phyloP scores from a whole-genome alignment of 768 basidiomycete genomes.

The Lactarius pseudohatsudake region DNA sequence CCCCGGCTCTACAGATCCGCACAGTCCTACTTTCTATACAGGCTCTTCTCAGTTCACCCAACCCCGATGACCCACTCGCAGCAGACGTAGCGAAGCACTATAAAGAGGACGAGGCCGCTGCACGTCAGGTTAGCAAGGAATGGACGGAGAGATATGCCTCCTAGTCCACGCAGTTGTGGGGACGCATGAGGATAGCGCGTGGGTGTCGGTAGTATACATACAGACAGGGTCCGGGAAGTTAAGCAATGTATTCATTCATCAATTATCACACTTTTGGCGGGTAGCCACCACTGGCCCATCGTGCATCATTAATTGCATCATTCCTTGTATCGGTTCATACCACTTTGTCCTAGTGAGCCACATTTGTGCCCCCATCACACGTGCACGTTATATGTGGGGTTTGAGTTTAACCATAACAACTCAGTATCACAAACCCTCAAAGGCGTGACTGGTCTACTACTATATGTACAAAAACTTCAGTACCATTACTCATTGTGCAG shows the following conservation, averaged over 20 bases:
- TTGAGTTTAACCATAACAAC: neutral
- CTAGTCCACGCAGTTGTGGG: constrained; percentile 25
- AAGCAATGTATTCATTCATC: constrained; percentile 23
- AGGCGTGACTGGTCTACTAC: neutral
- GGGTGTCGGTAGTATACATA: constrained; percentile 12
- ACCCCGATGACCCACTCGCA: constrained; percentile 93
- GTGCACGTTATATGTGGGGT: neutral
- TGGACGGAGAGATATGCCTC: constrained; percentile 92
- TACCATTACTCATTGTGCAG: neutral
- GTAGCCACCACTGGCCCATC: neutral
- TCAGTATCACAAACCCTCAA: neutral
- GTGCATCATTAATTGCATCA: neutral
- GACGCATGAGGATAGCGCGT: constrained; percentile 3
- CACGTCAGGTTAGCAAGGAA: constrained; percentile 87
- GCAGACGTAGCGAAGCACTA: constrained; percentile 98
- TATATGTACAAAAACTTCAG: neutral
- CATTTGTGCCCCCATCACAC: neutral
- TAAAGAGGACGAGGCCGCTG: constrained; percentile 95
- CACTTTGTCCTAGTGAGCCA: neutral
- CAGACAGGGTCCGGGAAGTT: constrained; percentile 10
- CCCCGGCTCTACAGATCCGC: constrained; percentile 96
- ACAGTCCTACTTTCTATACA: constrained; percentile 96
- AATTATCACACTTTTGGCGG: constrained; percentile 10
- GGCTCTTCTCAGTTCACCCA: constrained; percentile 93
- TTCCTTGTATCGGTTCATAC: neutral